phyloP scores from a whole-genome alignment of 208 protist species.

The Endotrypanum monterogeii region DNA sequence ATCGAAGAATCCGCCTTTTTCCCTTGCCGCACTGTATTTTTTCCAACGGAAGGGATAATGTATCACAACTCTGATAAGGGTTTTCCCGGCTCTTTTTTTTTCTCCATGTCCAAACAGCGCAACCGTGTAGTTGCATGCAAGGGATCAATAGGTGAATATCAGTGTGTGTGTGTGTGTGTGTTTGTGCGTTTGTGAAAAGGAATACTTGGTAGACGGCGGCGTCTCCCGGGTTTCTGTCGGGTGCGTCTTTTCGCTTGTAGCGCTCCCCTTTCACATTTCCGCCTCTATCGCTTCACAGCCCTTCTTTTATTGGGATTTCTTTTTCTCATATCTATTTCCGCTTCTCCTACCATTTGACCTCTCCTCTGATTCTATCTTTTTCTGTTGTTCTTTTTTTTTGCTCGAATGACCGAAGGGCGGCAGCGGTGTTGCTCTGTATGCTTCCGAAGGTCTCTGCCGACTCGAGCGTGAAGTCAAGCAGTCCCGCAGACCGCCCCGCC shows the following conservation, averaged over 20 bases:
- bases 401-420: neutral
- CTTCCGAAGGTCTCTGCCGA: neutral
- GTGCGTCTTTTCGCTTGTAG: no score
- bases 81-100: neutral
- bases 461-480: neutral
- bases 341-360: no score
- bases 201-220: no score
- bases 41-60: constrained; percentile 52
- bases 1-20: constrained; percentile 89
- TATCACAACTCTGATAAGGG: neutral
- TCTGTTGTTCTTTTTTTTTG: neutral
- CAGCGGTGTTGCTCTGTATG: neutral
- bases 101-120: neutral
- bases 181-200: neutral
- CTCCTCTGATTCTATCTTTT: no score
- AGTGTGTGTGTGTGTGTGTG: neutral
- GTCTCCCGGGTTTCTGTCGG: no score
- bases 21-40: constrained; percentile 93
- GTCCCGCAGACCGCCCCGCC: neutral
- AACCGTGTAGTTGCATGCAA: neutral
- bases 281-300: no score
- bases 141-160: neutral
- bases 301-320: no score
- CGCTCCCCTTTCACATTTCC: no score
- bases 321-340: no score